These are phyloP conservation scores for Ophiostoma perfectum DNA, from an alignment of 2,329 filamentous ascomycete species.

Conservation along the genomic window DNA sequence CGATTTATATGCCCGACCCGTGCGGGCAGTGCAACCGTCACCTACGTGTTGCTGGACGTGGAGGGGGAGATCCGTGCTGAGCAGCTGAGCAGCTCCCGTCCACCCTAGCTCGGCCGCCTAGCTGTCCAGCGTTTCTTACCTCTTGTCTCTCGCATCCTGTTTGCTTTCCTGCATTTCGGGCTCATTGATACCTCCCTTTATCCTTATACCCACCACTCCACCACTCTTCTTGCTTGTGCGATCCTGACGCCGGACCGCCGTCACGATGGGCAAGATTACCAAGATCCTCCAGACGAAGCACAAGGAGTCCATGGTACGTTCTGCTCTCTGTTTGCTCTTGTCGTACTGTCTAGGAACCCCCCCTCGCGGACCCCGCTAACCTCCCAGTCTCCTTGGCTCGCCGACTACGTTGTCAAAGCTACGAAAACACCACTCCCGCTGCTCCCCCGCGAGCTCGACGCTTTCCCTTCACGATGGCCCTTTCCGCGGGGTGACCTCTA, in stretches of 20 bases:
- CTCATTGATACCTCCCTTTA: no score
- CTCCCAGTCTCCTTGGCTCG: conserved; percentile 75
- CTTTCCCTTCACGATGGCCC: conserved; percentile 86
- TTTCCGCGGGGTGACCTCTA: conserved; percentile 94
- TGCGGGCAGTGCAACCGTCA: conserved; percentile 16
- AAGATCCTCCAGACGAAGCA: conserved; percentile 64
- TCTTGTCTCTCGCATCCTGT: background rate
- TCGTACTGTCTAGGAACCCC: background rate
- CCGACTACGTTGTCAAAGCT: conserved; percentile 69
- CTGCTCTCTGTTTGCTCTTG: background rate
- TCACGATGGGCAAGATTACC: conserved; percentile 63
- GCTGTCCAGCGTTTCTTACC: background rate
- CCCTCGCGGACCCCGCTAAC: background rate
- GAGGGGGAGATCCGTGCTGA: conserved; percentile 20
- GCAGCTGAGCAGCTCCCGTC: conserved; percentile 4
- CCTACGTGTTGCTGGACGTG: conserved; percentile 21
- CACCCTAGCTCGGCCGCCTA: background rate
- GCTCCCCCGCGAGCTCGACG: conserved; percentile 68
- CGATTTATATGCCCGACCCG: conserved; percentile 17
- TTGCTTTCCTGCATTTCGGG: background rate
- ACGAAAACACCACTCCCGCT: conserved; percentile 65
- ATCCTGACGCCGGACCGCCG: conserved; percentile 3
- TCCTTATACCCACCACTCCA: no score
- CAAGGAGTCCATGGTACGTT: conserved; percentile 59
- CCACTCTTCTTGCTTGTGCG: background rate